These are phyloP conservation scores for Solanum chmielewskii DNA, from an alignment of 257 asterid species.

Conservation along the genomic window DNA sequence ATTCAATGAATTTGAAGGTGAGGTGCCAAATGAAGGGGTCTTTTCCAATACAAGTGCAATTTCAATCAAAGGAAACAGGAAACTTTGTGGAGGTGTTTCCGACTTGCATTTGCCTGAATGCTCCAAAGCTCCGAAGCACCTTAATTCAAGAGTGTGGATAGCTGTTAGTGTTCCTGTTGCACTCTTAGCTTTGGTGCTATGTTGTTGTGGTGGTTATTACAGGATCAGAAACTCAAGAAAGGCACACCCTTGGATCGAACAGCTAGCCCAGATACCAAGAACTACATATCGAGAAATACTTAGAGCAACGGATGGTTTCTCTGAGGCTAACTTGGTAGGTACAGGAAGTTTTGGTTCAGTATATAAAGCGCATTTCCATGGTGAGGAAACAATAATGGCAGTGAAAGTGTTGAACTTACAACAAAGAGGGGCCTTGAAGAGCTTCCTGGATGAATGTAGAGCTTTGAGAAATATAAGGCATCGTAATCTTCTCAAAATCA, in stretches of 20 bases:
- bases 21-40: slow-evolving; percentile 21
- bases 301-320: slow-evolving; percentile 25
- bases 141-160: background rate
- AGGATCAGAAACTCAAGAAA: background rate
- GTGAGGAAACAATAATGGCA: slow-evolving; percentile 7
- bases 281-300: slow-evolving; percentile 14
- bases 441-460: slow-evolving; percentile 29
- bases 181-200: background rate
- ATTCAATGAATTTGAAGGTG: slow-evolving; percentile 22
- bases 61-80: slow-evolving; percentile 16
- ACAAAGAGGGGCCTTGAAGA: slow-evolving; percentile 15
- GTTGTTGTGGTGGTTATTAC: background rate
- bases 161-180: background rate
- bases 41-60: slow-evolving; percentile 19
- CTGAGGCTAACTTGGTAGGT: slow-evolving; percentile 18
- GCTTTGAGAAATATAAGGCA: slow-evolving; percentile 25
- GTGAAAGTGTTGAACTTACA: slow-evolving; percentile 22
- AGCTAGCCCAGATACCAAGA: background rate
- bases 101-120: slow-evolving; percentile 13
- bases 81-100: slow-evolving; percentile 28
- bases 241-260: background rate
- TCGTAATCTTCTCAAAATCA: slow-evolving; percentile 21
- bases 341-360: slow-evolving; percentile 35
- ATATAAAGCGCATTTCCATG: slow-evolving; percentile 10
- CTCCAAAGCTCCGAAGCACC: background rate